These are phyloP conservation scores for Eucalyptus decipiens DNA, from an alignment of 345 rosid genomes.

Conservation along the genomic window DNA sequence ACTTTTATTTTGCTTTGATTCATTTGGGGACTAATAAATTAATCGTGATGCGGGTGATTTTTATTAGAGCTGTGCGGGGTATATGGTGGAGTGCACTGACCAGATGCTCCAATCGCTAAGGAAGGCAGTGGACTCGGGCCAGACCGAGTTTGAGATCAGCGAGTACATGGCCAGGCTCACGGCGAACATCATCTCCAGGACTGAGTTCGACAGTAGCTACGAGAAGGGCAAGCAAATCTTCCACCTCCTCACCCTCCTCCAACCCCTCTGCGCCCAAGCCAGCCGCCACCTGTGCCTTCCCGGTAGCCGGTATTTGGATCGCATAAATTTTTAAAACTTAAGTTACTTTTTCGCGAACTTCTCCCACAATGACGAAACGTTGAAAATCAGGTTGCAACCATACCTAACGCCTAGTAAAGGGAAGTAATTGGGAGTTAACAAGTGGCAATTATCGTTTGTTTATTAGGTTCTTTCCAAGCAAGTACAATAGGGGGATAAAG, in stretches of 20 bases:
- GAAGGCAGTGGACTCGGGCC: constrained; percentile 33
- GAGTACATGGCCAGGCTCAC: constrained; percentile 62
- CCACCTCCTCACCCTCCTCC: constrained; percentile 45
- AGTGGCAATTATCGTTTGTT: neutral
- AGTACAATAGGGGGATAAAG: constrained; percentile 80
- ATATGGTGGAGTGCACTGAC: constrained; percentile 83
- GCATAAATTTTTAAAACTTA: neutral
- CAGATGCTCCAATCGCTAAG: constrained; percentile 40
- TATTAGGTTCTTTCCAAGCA: constrained; percentile 73
- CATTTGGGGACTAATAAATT: neutral
- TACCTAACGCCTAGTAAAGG: neutral
- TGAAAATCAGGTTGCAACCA: neutral
- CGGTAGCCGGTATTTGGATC: constrained; percentile 58
- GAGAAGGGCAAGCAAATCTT: constrained; percentile 84
- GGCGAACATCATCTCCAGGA: constrained; percentile 80
- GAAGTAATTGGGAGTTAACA: neutral
- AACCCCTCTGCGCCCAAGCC: constrained; percentile 66
- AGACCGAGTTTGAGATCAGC: constrained; percentile 76
- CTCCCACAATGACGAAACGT: neutral
- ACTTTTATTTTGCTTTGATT: neutral
- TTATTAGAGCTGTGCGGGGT: constrained; percentile 52
- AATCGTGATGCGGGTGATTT: neutral
- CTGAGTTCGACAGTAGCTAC: constrained; percentile 65
- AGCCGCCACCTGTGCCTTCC: constrained; percentile 81
- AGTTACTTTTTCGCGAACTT: neutral